These are phyloP conservation scores for Murraya koenigii DNA, from an alignment of 345 rosid genomes.

Conservation along the genomic window DNA sequence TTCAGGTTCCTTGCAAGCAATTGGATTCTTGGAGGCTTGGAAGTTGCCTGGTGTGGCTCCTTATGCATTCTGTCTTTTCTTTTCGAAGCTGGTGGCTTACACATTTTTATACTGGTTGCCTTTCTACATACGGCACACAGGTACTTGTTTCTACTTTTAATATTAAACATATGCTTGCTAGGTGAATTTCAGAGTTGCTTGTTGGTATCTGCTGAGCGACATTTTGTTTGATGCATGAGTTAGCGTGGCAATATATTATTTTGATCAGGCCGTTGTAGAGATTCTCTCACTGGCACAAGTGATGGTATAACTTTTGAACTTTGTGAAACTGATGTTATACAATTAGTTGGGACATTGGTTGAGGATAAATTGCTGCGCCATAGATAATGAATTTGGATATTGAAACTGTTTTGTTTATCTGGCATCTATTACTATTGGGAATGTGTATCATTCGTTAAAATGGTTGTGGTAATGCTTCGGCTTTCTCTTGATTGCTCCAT, in stretches of 20 bases:
- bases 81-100: conserved; percentile 92
- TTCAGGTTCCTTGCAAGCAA: conserved; percentile 43
- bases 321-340: not conserved
- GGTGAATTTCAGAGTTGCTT: not conserved
- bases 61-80: conserved; percentile 82
- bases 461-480: not conserved
- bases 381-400: not conserved
- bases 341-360: not conserved
- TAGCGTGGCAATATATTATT: not conserved
- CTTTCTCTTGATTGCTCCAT: conserved; percentile 9
- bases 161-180: not conserved
- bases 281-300: not conserved
- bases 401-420: not conserved
- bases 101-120: conserved; percentile 94
- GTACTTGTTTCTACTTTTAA: conserved; percentile 26
- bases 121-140: conserved; percentile 84
- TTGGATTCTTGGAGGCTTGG: conserved; percentile 89
- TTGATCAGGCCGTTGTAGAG: not conserved
- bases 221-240: not conserved
- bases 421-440: not conserved
- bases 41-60: conserved; percentile 86
- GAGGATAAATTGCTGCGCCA: not conserved
- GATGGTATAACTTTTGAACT: not conserved
- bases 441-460: not conserved
- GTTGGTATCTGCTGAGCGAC: not conserved